Evolutionary conservation across 192 early-diverging fungal genomes (phyloP).

Genomic region (Chytriomyces confervae): DNA sequence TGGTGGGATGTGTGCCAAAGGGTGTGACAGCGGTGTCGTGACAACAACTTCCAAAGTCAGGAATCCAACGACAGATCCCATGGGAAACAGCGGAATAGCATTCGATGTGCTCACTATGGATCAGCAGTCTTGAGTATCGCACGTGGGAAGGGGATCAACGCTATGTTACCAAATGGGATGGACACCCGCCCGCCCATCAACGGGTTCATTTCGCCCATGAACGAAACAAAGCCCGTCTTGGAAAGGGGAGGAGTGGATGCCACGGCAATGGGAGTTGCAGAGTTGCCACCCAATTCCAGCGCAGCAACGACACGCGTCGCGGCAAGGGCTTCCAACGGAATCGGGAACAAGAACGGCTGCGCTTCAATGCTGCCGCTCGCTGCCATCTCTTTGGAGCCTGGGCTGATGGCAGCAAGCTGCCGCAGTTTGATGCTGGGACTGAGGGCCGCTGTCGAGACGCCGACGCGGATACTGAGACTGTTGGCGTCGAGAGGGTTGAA

Average conservation of each 20-base stretch:
- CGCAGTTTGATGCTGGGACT: background rate
- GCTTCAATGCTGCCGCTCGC: background rate
- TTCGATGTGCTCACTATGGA: background rate
- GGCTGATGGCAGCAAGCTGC: background rate
- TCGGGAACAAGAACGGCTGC: background rate
- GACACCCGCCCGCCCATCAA: background rate
- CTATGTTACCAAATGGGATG: background rate
- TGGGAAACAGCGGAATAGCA: background rate
- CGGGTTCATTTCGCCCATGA: background rate
- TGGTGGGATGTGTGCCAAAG: background rate
- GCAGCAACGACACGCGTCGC: background rate
- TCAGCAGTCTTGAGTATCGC: too few relatives aligned
- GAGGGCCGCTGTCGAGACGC: background rate
- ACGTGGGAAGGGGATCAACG: too few relatives aligned
- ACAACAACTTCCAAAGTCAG: background rate
- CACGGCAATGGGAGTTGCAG: background rate
- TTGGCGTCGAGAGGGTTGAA: background rate
- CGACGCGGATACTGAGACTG: background rate
- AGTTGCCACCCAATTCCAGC: background rate
- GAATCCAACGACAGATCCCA: background rate
- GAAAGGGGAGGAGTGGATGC: background rate
- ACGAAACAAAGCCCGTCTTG: background rate
- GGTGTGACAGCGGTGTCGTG: conserved; percentile 13
- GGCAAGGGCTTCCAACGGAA: background rate
- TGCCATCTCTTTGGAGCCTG: background rate